These are phyloP conservation scores for Hymenoscyphus fructigenus DNA, from an alignment of 2,329 filamentous ascomycete genomes.

Conservation along the genomic window DNA sequence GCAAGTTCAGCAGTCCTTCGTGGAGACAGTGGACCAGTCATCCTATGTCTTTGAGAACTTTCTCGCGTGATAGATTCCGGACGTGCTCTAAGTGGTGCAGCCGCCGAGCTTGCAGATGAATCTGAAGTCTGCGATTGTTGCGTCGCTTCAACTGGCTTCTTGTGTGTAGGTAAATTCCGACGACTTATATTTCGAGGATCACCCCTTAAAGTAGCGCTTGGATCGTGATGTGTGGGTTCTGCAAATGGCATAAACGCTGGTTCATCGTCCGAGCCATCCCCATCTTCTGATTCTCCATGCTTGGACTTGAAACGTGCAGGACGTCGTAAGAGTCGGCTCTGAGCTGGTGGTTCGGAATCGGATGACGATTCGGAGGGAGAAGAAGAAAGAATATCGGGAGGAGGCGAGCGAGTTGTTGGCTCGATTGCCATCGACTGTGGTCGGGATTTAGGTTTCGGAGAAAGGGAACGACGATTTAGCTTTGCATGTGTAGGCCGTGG, in stretches of 20 bases:
- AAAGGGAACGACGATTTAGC: slow-evolving; percentile 28
- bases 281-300: slow-evolving; percentile 26
- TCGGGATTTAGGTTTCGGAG: slow-evolving; percentile 27
- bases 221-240: slow-evolving; percentile 29
- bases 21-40: slow-evolving; percentile 52
- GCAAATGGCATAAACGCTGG: slow-evolving; percentile 35
- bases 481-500: slow-evolving; percentile 31
- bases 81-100: slow-evolving; percentile 22
- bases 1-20: slow-evolving; percentile 58
- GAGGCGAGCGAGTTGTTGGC: slow-evolving; percentile 20
- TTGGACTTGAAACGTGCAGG: slow-evolving; percentile 30
- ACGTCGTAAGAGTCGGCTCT: slow-evolving; percentile 35
- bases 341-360: slow-evolving; percentile 30
- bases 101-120: slow-evolving; percentile 56
- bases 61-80: slow-evolving; percentile 19
- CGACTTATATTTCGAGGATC: slow-evolving; percentile 23
- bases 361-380: slow-evolving; percentile 25
- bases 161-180: slow-evolving; percentile 14
- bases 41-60: slow-evolving; percentile 20
- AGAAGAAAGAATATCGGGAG: slow-evolving; percentile 21
- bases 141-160: slow-evolving; percentile 24
- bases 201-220: slow-evolving; percentile 32
- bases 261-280: slow-evolving; percentile 36
- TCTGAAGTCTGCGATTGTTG: slow-evolving; percentile 51
- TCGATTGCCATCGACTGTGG: slow-evolving; percentile 22